phyloP scores from a whole-genome alignment of 345 rosid species.

The Mallotus nudiflorus region DNA sequence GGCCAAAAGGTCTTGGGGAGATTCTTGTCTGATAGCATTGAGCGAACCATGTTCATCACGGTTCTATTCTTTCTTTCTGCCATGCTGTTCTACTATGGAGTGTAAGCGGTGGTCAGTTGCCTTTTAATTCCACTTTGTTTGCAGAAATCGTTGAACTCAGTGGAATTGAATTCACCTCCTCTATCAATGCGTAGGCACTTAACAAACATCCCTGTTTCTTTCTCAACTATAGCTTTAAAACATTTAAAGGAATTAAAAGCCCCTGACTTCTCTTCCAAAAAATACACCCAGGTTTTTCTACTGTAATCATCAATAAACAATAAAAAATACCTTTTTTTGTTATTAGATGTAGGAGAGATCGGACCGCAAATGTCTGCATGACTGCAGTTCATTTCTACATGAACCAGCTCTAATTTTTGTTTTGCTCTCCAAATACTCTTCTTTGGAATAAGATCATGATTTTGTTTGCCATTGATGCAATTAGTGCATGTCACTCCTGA shows the following conservation, averaged over 20 bases:
- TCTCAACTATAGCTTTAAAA: not conserved
- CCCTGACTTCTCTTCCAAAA: not conserved
- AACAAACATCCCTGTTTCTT: not conserved
- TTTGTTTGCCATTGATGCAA: not conserved
- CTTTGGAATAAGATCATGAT: not conserved
- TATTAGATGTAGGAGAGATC: not conserved
- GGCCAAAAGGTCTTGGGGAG: not conserved
- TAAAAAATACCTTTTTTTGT: not conserved
- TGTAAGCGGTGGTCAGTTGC: not conserved
- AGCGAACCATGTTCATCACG: not conserved
- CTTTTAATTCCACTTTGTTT: not conserved
- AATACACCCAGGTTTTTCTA: not conserved
- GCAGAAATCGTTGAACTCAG: not conserved
- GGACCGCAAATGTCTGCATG: constrained; percentile 11
- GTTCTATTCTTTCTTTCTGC: not conserved
- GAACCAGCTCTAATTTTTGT: not conserved
- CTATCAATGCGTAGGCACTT: not conserved
- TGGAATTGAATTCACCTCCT: no score
- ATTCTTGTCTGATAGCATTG: not conserved
- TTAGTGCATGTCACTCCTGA: not conserved
- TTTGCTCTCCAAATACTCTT: constrained; percentile 2
- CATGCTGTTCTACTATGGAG: not conserved
- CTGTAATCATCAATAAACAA: not conserved
- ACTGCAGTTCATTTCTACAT: no score
- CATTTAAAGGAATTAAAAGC: not conserved